Evolutionary conservation across 176 grass and related monocot genomes (phyloP).

Genomic region (Puccinellia tenuiflora): DNA sequence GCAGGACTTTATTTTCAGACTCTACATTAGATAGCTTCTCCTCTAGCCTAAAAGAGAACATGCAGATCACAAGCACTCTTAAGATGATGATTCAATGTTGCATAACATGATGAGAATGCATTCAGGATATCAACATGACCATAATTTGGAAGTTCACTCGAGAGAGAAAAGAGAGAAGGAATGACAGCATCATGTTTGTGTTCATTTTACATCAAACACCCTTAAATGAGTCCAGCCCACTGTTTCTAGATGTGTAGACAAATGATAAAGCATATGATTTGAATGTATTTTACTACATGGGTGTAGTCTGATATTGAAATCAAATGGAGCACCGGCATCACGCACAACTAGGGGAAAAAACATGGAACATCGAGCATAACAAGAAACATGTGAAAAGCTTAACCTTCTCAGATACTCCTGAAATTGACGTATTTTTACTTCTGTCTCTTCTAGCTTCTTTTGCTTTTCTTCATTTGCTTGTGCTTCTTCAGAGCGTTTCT

Average conservation of each 20-base stretch:
- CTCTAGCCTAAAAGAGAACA: slow-evolving; percentile 70
- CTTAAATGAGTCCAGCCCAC: not conserved
- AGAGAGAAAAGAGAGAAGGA: not conserved
- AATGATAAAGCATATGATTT: not conserved
- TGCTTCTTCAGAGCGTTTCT: slow-evolving; percentile 57
- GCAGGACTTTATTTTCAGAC: slow-evolving; percentile 99
- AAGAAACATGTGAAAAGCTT: slow-evolving; percentile 24
- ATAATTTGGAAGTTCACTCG: not conserved
- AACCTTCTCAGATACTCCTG: slow-evolving; percentile 87
- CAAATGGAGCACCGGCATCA: not conserved
- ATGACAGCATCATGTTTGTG: not conserved
- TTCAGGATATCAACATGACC: slow-evolving; percentile 11
- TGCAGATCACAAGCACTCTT: slow-evolving; percentile 19
- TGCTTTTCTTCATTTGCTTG: slow-evolving; percentile 63
- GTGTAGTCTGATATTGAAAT: not conserved
- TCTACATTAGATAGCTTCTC: slow-evolving; percentile 97
- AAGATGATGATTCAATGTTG: slow-evolving; percentile 5
- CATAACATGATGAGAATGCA: not conserved
- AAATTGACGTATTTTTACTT: slow-evolving; percentile 76
- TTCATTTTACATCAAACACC: not conserved
- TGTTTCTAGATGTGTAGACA: not conserved
- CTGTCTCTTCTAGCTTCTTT: slow-evolving; percentile 77
- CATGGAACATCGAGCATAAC: not conserved
- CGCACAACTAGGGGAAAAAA: slow-evolving; percentile 6
- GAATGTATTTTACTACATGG: not conserved